Evolutionary conservation across 139 green algal species (phyloP), one percentile per base, ranked within the genome.

Genomic region (Medakamo hakoo): DNA sequence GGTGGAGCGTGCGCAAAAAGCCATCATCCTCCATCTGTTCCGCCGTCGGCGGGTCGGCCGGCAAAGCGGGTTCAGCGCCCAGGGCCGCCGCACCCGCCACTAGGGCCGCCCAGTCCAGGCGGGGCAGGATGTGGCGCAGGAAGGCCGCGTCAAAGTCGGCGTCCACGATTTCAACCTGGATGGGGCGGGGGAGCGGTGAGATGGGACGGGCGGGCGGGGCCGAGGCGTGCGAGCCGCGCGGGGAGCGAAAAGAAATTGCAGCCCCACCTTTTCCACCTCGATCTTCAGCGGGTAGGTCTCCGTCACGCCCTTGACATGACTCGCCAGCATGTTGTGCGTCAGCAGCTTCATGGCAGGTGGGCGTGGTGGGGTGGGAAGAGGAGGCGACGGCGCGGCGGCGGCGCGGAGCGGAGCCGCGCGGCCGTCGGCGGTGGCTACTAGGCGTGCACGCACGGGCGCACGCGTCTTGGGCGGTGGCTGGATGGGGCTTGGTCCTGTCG

Each of bases 291-390:
- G 92, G 63, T 89, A 98, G 2, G 86, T 84, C 29, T 97, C 94
- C 49, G 81, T 85, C 3, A 97, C 85, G 20, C 87, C 86, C 68
- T 93, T 94, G 55, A 97, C 92, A 71, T 96, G 87, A 71, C 88
- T 97, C 5, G 81, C 71, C 30, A 99, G 84, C 80, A 99, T 92
- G 76, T 99, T 99, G 71, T 99, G 93, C 27, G 86, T 95, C 1
- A 99, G 70, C 9, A 99, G 82, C 81, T 93, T 94, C 93, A 99
- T 98, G 31, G 22, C 52, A 58, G 62, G 40, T 22, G 19, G 49
- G 59, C 22, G 5, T 30, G 58, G 59, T 49, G 30, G 24, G 31
- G 32, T 4, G 27, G 16, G 2, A 20, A 59, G 40, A 24, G 40
- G 1, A 58, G 21, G 40, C 40, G 40, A 52, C 40, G 40, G 40